Base-by-base conservation (phyloP, 1,284 basidiomycete genomes). In the Naganishia liquefaciens region DNA sequence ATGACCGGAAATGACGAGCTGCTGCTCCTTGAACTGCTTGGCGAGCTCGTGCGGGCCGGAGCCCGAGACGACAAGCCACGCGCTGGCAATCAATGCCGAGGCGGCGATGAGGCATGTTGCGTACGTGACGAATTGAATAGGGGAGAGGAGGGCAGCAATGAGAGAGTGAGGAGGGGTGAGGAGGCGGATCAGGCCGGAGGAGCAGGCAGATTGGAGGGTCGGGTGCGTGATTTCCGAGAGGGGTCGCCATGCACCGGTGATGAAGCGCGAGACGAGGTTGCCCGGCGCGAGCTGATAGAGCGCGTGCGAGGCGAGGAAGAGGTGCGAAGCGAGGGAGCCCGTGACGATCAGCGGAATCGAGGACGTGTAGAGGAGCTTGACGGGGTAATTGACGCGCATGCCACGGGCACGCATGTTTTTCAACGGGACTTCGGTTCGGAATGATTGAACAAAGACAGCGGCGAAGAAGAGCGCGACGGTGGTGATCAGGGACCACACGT, bases 381-480 rank as follows among this genome's bases (percentile, higher is more conserved):
- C 55, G 33, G 55, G 55, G 40, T 60, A 60, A 46, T 60, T 60
- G 33, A 60, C 55, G 28, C 55, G 55, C 55, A 60, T 60, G 17
- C 55, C 55, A 5, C 55, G 55, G 6, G 55, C 55, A n/a, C 55
- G 46, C 55, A 60, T 60, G 55, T 60, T 60, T 21, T 60, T 60
- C 19, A 60, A 17, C 5, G 55, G 43, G 15, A 60, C 46, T 50
- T 60, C 55, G 30, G 55, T 60, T 23, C 55, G 55, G 55, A 60
- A 49, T 15, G 43, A 33, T 30, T 60, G 55, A 28, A 60, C 37
- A n/a, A 49, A 49, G 46, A 60, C 55, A 46, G n/a, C 19, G 10
- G 55, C 55, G 13, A 49, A 30, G 46, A 60, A 60, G 46, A 60
- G 55, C n/a, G 47, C 37, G 33, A 49, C 33, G 30, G 55, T 60